Percentiles rank a stretch among this genome's conserved stretches.
Conservation (phyloP, 1,284 basidiomycete species). For the Malassezia cuniculi region DNA sequence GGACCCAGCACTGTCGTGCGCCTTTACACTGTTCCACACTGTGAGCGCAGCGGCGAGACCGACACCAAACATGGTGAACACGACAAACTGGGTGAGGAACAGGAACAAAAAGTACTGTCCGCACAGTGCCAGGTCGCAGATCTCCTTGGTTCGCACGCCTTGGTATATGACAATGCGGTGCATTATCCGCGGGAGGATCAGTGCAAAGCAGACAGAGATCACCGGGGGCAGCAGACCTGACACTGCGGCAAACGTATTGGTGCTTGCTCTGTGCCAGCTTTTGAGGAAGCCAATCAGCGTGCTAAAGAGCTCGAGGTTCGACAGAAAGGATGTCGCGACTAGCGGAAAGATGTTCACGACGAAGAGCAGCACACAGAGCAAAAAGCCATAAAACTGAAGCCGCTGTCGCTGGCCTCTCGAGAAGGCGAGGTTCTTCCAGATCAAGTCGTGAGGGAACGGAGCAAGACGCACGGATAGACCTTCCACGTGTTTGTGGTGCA, state of each 20-base stretch:
- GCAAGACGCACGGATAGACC: constrained; percentile 32
- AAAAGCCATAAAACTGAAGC: constrained; percentile 25
- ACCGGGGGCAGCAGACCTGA: constrained; percentile 34
- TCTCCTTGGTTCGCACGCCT: constrained; percentile 31
- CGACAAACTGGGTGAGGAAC: constrained; percentile 38
- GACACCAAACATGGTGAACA: constrained; percentile 43
- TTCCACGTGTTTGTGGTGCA: constrained; percentile 20
- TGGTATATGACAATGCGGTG: constrained; percentile 39
- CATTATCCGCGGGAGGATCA: constrained; percentile 37
- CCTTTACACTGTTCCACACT: constrained; percentile 21
- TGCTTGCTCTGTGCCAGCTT: constrained; percentile 20
- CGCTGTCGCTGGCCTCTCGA: constrained; percentile 20
- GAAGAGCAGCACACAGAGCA: constrained; percentile 28
- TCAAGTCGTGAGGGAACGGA: constrained; percentile 33
- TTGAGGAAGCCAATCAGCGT: constrained; percentile 23
- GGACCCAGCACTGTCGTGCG: constrained; percentile 17
- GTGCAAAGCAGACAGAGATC: constrained; percentile 30
- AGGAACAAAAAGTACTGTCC: constrained; percentile 40
- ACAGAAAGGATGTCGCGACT: constrained; percentile 28
- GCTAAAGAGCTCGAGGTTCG: constrained; percentile 34
- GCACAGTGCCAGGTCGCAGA: constrained; percentile 27
- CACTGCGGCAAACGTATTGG: constrained; percentile 32
- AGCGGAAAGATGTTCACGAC: constrained; percentile 39
- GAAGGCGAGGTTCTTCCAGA: constrained; percentile 38
- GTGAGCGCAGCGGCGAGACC: constrained; percentile 25